Evolutionary conservation across 2,329 filamentous ascomycete genomes (phyloP), one percentile per base, ranked within the genome.

Genomic region (Paraconiothyrium brasiliense): DNA sequence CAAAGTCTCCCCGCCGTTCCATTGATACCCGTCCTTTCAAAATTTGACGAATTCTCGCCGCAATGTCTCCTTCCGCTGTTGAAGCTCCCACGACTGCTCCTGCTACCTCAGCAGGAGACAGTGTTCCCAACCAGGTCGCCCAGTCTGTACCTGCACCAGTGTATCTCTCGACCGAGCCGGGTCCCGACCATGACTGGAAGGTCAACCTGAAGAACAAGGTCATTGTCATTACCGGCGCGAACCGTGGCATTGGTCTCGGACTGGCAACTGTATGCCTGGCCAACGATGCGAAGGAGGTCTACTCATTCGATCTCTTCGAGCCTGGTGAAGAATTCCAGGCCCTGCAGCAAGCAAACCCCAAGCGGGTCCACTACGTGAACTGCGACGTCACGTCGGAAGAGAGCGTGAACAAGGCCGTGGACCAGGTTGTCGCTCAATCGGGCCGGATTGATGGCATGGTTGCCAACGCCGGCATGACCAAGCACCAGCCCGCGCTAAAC

Each of bases 371-470:
- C 55, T 84, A 81, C 68, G 70, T 84, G 58, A 71, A 83, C 57
- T 82, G 81, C 67, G 79, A 86, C 68, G 82, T 85, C 2, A 85
- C 84, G 0, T 77, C 81, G 16, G 83, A 85, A 64, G 76, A 78
- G 32, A 83, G 73, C 47, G 79, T 84, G 34, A 79, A 71, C 0
- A 77, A 76, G 14, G 82, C 81, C 2, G 71, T 85, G 1, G 82
- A 85, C 60, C 69, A 78, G 51, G 83, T 85, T 22, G 74, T 85
- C 10, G 72, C 72, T n/a, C 78, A 83, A 57, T 76, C 77, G 11
- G 83, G 83, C 34, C 78, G 76, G 4, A 71, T 85, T n/a, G 80
- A 85, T 60, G 84, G 84, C 13, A 83, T 86, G 76, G 81, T 86
- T 14, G 80, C 80, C 39, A 85, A 85, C 60, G 84, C 84, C 2